These are phyloP conservation scores for Russula dissimulans DNA, from an alignment of 768 basidiomycete genomes.

Conservation along the genomic window DNA sequence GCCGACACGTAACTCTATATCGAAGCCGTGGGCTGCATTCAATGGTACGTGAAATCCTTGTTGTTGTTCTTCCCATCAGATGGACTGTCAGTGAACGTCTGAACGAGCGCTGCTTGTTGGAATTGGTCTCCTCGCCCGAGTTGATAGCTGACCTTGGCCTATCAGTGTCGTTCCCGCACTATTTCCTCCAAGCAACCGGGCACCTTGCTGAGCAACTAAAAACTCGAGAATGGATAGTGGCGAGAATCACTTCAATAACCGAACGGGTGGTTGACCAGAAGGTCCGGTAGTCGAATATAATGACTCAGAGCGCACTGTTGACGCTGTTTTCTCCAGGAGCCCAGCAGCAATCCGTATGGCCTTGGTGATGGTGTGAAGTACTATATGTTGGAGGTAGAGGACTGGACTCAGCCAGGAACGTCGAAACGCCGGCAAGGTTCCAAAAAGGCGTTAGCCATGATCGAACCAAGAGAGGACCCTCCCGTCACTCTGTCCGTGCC, in stretches of 20 bases:
- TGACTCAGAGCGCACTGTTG: not conserved
- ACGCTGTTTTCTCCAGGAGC: slow-evolving; percentile 42
- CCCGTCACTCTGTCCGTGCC: slow-evolving; percentile 49
- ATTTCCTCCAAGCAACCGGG: slow-evolving; percentile 85
- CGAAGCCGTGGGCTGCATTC: slow-evolving; percentile 97
- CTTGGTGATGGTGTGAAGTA: slow-evolving; percentile 86
- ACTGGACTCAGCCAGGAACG: slow-evolving; percentile 73
- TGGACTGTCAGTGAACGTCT: not conserved
- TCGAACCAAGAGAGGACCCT: slow-evolving; percentile 32
- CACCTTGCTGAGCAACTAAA: slow-evolving; percentile 84
- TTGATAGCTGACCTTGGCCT: slow-evolving; percentile 24
- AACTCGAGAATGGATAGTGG: slow-evolving; percentile 91
- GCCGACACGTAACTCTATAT: slow-evolving; percentile 88
- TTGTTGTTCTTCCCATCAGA: not conserved
- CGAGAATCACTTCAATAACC: slow-evolving; percentile 79
- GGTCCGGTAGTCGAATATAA: slow-evolving; percentile 34
- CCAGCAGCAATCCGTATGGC: slow-evolving; percentile 80
- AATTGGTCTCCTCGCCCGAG: not conserved
- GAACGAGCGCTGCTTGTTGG: not conserved
- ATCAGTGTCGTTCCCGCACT: slow-evolving; percentile 91
- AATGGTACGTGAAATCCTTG: slow-evolving; percentile 52
- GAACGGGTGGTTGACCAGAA: slow-evolving; percentile 77
- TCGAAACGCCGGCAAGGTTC: slow-evolving; percentile 50
- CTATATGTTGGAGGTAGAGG: slow-evolving; percentile 89
- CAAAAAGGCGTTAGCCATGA: slow-evolving; percentile 35